Evolutionary conservation across 2,329 filamentous ascomycete species (phyloP).

Genomic region (Fusarium sambucinum): DNA sequence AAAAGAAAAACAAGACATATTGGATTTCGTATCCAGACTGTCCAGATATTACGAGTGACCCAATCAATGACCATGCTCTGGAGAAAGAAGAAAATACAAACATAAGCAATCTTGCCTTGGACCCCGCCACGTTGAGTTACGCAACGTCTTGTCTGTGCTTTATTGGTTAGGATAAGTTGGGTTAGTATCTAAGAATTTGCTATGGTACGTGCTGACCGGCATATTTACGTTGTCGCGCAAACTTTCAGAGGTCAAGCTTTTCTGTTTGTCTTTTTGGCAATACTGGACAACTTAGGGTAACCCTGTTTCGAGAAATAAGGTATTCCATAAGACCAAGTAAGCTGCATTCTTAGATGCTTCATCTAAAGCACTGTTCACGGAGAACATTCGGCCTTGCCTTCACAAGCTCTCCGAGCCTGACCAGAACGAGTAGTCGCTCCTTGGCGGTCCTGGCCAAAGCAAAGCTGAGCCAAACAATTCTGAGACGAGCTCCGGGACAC

Average conservation of each 20-base stretch:
- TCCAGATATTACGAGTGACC: constrained; percentile 15
- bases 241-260: neutral
- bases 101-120: constrained; percentile 10
- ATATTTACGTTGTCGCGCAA: neutral
- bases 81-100: neutral
- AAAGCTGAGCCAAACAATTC: constrained; percentile 12
- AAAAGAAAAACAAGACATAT: constrained; percentile 11
- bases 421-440: constrained; percentile 3
- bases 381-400: constrained; percentile 19
- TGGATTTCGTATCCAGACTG: neutral
- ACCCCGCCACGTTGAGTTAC: constrained; percentile 31
- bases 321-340: neutral
- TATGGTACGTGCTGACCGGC: neutral
- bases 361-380: constrained; percentile 1
- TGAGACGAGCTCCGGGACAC: constrained; percentile 19
- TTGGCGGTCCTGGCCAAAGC: constrained; percentile 23
- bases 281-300: neutral
- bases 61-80: constrained; percentile 16
- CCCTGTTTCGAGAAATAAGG: constrained; percentile 4
- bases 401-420: neutral
- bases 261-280: neutral
- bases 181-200: constrained; percentile 5
- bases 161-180: constrained; percentile 1
- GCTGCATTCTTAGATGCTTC: neutral
- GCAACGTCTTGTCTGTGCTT: constrained; percentile 26